A percentile compares a stretch with the other conserved stretches of the same genome.
These are phyloP conservation scores for Casuarina equisetifolia DNA, from an alignment of 306 rosid genomes.

Conservation along the genomic window DNA sequence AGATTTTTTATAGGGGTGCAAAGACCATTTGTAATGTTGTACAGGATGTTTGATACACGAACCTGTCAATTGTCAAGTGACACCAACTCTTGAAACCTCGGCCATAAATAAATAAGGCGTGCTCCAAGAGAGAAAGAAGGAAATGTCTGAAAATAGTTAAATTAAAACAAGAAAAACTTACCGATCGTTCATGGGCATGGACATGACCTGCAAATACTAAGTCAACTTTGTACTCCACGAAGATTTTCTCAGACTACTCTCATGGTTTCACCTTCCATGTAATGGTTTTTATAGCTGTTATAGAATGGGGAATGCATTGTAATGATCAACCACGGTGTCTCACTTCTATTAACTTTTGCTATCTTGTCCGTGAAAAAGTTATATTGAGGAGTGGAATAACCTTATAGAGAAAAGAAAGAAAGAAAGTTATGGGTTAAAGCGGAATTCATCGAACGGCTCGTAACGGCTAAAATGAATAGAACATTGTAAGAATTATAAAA, in stretches of 20 bases:
- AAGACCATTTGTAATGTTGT: conserved; percentile 63
- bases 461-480: no score
- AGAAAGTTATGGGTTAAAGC: background rate
- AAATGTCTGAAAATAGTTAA: no score
- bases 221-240: conserved; percentile 60
- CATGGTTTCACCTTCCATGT: no score
- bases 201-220: conserved; percentile 89
- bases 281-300: conserved; percentile 68
- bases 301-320: conserved; percentile 69
- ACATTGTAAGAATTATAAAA: no score
- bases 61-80: conserved; percentile 39
- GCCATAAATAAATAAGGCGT: no score
- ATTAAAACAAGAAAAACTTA: conserved; percentile 27
- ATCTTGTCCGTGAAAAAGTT: conserved; percentile 68
- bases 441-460: no score
- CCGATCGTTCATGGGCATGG: conserved; percentile 89
- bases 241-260: no score
- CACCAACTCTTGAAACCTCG: no score
- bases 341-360: conserved; percentile 64
- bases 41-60: conserved; percentile 21
- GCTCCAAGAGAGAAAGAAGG: no score
- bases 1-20: conserved; percentile 68
- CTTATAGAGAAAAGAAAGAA: conserved; percentile 18
- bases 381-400: conserved; percentile 77
- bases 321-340: conserved; percentile 89